phyloP scores from a whole-genome alignment of 306 rosid genomes.

The Citrullus mucosospermus region DNA sequence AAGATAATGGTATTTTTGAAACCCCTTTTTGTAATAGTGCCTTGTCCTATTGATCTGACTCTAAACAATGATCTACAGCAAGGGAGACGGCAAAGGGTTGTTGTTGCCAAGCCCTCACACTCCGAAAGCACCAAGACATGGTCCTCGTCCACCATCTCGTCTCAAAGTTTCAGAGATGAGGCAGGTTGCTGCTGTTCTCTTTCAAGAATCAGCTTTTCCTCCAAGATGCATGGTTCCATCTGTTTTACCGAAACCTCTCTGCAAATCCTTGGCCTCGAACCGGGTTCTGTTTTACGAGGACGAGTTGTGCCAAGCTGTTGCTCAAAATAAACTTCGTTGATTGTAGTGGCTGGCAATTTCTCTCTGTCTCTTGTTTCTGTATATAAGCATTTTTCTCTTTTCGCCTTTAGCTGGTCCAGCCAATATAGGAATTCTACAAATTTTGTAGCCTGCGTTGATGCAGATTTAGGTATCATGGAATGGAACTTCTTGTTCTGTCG shows the following conservation, averaged over 20 bases:
- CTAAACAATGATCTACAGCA: slow-evolving; percentile 30
- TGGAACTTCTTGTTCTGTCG: slow-evolving; percentile 20
- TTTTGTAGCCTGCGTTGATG: slow-evolving; percentile 49
- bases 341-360: neutral
- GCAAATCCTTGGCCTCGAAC: slow-evolving; percentile 81
- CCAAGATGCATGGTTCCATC: slow-evolving; percentile 68
- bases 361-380: slow-evolving; percentile 18
- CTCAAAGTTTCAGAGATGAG: slow-evolving; percentile 74
- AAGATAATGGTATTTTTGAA: no score
- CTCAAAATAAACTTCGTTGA: slow-evolving; percentile 86
- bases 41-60: neutral
- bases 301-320: slow-evolving; percentile 90
- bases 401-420: slow-evolving; percentile 18
- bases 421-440: slow-evolving; percentile 30
- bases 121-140: slow-evolving; percentile 93
- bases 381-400: slow-evolving; percentile 25
- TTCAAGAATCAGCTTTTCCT: slow-evolving; percentile 64
- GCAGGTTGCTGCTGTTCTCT: slow-evolving; percentile 89
- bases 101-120: slow-evolving; percentile 55
- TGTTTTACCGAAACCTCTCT: slow-evolving; percentile 54
- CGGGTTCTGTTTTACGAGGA: slow-evolving; percentile 92
- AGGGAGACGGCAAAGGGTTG: slow-evolving; percentile 49
- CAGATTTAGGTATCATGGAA: slow-evolving; percentile 40
- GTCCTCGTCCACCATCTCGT: slow-evolving; percentile 86
- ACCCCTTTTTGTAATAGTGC: no score